Percentiles rank a stretch among this genome's conserved stretches.
These are phyloP conservation scores for Ceratocystis cubensis DNA, from an alignment of 2,329 filamentous ascomycete genomes.

Conservation along the genomic window DNA sequence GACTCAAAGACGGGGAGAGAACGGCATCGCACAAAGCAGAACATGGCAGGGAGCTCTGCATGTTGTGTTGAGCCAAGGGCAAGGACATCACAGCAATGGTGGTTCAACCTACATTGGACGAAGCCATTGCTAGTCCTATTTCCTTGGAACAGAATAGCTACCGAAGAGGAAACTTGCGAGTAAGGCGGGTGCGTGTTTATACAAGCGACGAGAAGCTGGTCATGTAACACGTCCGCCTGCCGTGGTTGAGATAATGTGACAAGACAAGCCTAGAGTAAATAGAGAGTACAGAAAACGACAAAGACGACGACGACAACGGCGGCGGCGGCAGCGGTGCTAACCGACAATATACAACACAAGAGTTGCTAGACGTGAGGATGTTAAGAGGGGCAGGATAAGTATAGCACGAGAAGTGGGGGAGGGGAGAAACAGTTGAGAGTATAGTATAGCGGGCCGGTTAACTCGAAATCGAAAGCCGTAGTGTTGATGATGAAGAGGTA, in stretches of 20 bases:
- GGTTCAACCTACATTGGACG: constrained; percentile 22
- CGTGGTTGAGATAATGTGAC: not conserved
- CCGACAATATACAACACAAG: not conserved
- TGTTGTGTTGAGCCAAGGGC: constrained; percentile 19
- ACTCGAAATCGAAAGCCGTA: not conserved
- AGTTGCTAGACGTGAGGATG: constrained; percentile 6
- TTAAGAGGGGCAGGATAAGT: not conserved
- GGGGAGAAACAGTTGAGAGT: constrained; percentile 7
- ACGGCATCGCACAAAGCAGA: constrained; percentile 13
- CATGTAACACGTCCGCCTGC: constrained; percentile 10
- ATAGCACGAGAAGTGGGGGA: constrained; percentile 13
- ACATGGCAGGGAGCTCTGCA: constrained; percentile 6
- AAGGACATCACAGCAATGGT: constrained; percentile 22
- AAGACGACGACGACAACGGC: not conserved
- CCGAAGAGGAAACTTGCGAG: constrained; percentile 19
- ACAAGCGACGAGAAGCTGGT: constrained; percentile 2
- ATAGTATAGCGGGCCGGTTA: not conserved
- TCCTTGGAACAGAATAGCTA: constrained; percentile 21
- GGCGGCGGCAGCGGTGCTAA: not conserved
- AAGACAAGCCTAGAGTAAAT: constrained; percentile 9
- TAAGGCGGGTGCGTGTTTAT: constrained; percentile 15
- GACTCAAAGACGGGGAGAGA: not conserved
- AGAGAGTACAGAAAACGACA: not conserved
- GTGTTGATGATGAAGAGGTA: not conserved
- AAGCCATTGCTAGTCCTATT: constrained; percentile 22